phyloP scores from a whole-genome alignment of 2,329 filamentous ascomycete genomes.

The Neonectria hederae region DNA sequence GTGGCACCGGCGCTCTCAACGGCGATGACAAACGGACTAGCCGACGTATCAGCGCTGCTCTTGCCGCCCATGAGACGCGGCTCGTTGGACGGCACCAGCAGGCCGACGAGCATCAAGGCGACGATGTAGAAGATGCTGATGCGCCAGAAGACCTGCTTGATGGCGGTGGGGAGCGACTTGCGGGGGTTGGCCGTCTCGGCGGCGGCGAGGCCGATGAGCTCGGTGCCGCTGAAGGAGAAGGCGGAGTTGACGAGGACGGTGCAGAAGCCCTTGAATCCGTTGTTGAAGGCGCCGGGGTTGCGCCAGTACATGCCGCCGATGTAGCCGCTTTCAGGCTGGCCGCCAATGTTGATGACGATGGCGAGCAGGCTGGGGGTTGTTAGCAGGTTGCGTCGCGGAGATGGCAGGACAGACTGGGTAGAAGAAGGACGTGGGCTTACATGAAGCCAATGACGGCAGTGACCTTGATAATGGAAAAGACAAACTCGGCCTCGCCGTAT shows the following conservation, averaged over 20 bases:
- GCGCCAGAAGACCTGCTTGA: slow-evolving; percentile 96
- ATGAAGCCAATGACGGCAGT: slow-evolving; percentile 88
- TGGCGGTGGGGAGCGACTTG: slow-evolving; percentile 83
- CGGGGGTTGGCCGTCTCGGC: slow-evolving; percentile 81
- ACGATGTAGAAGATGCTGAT: slow-evolving; percentile 91
- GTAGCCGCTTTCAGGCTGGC: slow-evolving; percentile 76
- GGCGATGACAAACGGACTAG: slow-evolving; percentile 93
- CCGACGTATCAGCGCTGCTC: slow-evolving; percentile 69
- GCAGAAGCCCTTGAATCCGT: slow-evolving; percentile 84
- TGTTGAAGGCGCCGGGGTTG: slow-evolving; percentile 81
- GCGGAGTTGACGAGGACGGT: slow-evolving; percentile 80
- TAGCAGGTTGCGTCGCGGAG: background rate
- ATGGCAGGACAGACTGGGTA: fast-evolving
- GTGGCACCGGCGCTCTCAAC: slow-evolving; percentile 85
- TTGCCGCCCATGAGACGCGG: slow-evolving; percentile 66
- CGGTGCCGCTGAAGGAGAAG: slow-evolving; percentile 80
- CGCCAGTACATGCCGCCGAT: slow-evolving; percentile 83
- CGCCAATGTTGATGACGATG: slow-evolving; percentile 85
- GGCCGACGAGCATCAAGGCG: slow-evolving; percentile 81
- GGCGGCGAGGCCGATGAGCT: slow-evolving; percentile 79
- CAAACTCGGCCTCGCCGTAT: slow-evolving; percentile 89
- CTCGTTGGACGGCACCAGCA: slow-evolving; percentile 81
- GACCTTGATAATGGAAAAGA: slow-evolving; percentile 88
- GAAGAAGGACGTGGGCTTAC: slow-evolving; percentile 59
- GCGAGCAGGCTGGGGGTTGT: slow-evolving; percentile 73